Base-by-base conservation (phyloP, 129 eudicot species). In the Centaurea solstitialis region DNA sequence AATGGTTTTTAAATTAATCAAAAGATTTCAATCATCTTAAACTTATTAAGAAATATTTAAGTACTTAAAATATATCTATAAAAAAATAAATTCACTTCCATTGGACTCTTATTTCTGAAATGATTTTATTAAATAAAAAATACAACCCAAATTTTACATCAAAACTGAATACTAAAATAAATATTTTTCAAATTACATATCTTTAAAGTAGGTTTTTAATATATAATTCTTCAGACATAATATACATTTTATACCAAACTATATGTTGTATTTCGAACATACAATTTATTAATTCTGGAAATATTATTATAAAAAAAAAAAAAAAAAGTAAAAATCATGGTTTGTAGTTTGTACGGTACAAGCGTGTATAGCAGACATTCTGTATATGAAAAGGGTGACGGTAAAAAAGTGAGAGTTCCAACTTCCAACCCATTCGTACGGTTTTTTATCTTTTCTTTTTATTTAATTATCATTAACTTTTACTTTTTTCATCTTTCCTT, bases 391-490 rank as follows among this genome's bases (percentile, higher is more conserved):
- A 79, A 50, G 5, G 28, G 77, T 82, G 78, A 82, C 73, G 41
- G 86, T 69, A 82, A 77, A 76, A 81, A 76, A 71, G 81, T 70
- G 69, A 37, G 65, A 83, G 82, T 83, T 71, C 74, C 68, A 50
- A 50, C 62, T 50, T 50, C 62, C 62, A 50, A 50, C 62, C 62
- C 62, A 17, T 50, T 24, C 57, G 77, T 82, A 82, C 86, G 74
- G 39, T 38, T 70, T 66, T 18, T 57, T 17, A 57, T 68, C 41
- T 47, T 77, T 61, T 73, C 22, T 21, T 69, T 38, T 53, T 30
- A 17, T 40, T 66, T 68, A 15, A 2, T 33, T 50, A 50, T 53
- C 18, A 57, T 57, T 17, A 57, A 33, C 61, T 83, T 43, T 71
- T 82, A 76, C 82, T 71, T 82, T 76, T 57, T 70, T 71, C 38